phyloP scores from a whole-genome alignment of 495 filamentous ascomycete genomes.

The Bacidia gigantensis region DNA sequence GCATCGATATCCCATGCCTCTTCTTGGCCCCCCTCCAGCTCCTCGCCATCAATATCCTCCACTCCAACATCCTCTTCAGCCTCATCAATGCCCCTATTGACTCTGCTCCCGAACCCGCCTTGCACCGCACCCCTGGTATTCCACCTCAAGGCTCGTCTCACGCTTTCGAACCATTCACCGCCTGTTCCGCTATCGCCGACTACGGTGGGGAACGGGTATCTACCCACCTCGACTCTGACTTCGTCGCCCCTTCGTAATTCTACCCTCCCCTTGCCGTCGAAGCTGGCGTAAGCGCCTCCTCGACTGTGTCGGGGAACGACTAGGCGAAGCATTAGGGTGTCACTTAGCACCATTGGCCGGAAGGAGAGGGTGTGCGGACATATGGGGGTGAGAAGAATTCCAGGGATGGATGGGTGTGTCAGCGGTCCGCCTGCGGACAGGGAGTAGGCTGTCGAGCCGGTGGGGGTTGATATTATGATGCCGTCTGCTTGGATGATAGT shows the following conservation, averaged over 20 bases:
- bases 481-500: constrained; percentile 94
- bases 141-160: constrained; percentile 82
- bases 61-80: constrained; percentile 24
- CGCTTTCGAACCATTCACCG: constrained; percentile 89
- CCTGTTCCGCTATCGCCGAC: constrained; percentile 48
- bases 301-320: constrained; percentile 72
- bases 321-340: constrained; percentile 79
- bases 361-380: constrained; percentile 95
- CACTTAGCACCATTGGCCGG: constrained; percentile 96
- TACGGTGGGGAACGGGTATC: constrained; percentile 93
- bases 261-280: constrained; percentile 89
- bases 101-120: constrained; percentile 53
- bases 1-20: constrained; percentile 75
- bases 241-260: constrained; percentile 86
- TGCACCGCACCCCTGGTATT: constrained; percentile 77
- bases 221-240: constrained; percentile 83
- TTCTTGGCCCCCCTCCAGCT: constrained; percentile 25
- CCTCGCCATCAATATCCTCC: constrained; percentile 20
- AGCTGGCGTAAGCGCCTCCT: constrained; percentile 86
- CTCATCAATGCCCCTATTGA: constrained; percentile 28
- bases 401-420: constrained; percentile 92
- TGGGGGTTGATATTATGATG: constrained; percentile 93
- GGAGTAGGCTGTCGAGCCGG: constrained; percentile 87
- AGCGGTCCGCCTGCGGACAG: constrained; percentile 91
- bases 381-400: constrained; percentile 93